These are phyloP conservation scores for Melocanna baccifera DNA, from an alignment of 176 grass and related monocot species.

Conservation along the genomic window DNA sequence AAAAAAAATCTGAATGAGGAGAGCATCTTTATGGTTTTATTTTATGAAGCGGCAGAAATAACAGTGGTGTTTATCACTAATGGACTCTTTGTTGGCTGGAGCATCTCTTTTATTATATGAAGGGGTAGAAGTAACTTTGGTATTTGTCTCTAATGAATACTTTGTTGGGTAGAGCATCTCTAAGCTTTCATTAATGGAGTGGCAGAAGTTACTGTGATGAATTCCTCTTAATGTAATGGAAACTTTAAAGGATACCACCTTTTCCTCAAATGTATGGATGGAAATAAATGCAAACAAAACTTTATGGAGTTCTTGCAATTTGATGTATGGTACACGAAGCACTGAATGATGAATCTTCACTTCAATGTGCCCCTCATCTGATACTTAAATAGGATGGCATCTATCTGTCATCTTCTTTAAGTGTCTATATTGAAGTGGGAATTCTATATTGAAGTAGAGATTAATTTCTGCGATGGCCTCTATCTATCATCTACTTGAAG, in stretches of 20 bases:
- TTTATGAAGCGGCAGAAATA: constrained; percentile 34
- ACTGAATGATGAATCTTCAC: constrained; percentile 8
- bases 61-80: constrained; percentile 6
- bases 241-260: constrained; percentile 10
- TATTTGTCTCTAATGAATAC: constrained; percentile 28
- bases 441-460: no score
- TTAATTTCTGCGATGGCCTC: no score
- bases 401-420: no score
- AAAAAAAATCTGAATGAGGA: constrained; percentile 49
- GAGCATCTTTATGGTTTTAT: constrained; percentile 16
- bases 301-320: constrained; percentile 43
- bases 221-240: constrained; percentile 24
- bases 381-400: no score
- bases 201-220: constrained; percentile 22
- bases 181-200: constrained; percentile 25
- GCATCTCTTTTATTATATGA: constrained; percentile 24
- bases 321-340: not conserved
- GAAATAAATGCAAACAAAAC: constrained; percentile 21
- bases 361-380: not conserved
- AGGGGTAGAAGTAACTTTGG: constrained; percentile 18
- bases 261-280: constrained; percentile 24
- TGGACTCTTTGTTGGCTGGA: constrained; percentile 31
- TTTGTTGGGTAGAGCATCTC: constrained; percentile 6
- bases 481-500: no score
- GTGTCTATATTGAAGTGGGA: no score